Conservation (phyloP, 306 rosid species). For the Pyrus bretschneideri region DNA sequence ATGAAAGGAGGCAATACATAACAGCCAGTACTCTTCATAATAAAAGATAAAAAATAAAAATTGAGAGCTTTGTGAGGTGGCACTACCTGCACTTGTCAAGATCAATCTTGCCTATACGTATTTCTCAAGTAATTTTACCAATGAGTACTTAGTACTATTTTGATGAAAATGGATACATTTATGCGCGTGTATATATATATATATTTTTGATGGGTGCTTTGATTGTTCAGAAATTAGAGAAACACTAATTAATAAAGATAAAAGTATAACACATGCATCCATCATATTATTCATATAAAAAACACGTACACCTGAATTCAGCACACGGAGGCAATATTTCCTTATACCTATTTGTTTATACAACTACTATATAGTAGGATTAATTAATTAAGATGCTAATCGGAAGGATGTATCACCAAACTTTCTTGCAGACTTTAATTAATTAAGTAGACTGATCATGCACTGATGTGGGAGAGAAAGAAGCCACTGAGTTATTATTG, state of each 20-base stretch:
- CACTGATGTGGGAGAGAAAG: slow-evolving; percentile 34
- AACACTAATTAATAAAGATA: background rate
- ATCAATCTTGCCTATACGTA: background rate
- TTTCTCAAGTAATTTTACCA: background rate
- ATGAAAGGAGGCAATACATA: background rate
- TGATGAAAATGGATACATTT: background rate
- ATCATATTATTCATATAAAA: background rate
- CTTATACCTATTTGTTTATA: background rate
- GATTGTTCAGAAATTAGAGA: background rate
- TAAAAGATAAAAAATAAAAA: too few species aligned
- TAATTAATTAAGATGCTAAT: background rate
- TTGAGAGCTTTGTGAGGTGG: too few species aligned
- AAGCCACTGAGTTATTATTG: slow-evolving; percentile 16
- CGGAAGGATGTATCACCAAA: background rate
- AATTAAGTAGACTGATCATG: slow-evolving; percentile 17
- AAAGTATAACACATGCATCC: background rate
- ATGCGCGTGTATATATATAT: background rate
- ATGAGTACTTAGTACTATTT: background rate
- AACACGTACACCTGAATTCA: background rate
- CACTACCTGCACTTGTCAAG: background rate
- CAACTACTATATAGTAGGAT: background rate
- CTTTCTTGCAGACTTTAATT: background rate
- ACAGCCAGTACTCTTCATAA: slow-evolving; percentile 2
- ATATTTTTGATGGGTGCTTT: background rate
- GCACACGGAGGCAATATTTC: background rate